A percentile compares a stretch with the other conserved stretches of the same genome.
Conservation (phyloP, 2,329 filamentous ascomycete genomes). For the Trichoderma endophyticum region DNA sequence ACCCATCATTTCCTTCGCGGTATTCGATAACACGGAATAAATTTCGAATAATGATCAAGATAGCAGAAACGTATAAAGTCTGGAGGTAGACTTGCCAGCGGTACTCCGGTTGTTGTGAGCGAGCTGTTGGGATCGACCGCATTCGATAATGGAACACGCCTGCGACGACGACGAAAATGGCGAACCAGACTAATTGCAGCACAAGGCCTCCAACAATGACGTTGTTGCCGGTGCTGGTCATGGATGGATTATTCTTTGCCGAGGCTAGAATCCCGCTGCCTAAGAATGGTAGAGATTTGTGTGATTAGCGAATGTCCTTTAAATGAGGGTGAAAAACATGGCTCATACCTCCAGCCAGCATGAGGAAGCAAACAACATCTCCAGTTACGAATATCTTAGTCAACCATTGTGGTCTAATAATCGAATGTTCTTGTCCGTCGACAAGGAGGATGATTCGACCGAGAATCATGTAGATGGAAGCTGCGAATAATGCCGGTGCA, state of each 20-base stretch:
- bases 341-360: constrained; percentile 3
- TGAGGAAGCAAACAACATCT: constrained; percentile 50
- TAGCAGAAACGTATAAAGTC: constrained; percentile 37
- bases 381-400: constrained; percentile 55
- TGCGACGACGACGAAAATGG: constrained; percentile 50
- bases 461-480: constrained; percentile 51
- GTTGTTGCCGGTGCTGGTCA: constrained; percentile 40
- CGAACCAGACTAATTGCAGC: constrained; percentile 56
- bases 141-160: constrained; percentile 46
- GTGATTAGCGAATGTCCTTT: not conserved
- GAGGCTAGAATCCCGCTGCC: not conserved
- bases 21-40: constrained; percentile 50
- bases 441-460: constrained; percentile 42
- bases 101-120: not conserved
- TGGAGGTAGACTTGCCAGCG: constrained; percentile 36
- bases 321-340: not conserved
- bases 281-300: not conserved
- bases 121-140: constrained; percentile 8
- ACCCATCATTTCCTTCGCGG: constrained; percentile 39
- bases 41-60: constrained; percentile 42
- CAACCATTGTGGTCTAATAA: constrained; percentile 40
- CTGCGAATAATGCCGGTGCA: constrained; percentile 48
- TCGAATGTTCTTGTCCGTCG: constrained; percentile 33
- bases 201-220: constrained; percentile 56
- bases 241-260: not conserved